phyloP scores from a whole-genome alignment of 2,329 filamentous ascomycete species.

The Knufia fluminis region DNA sequence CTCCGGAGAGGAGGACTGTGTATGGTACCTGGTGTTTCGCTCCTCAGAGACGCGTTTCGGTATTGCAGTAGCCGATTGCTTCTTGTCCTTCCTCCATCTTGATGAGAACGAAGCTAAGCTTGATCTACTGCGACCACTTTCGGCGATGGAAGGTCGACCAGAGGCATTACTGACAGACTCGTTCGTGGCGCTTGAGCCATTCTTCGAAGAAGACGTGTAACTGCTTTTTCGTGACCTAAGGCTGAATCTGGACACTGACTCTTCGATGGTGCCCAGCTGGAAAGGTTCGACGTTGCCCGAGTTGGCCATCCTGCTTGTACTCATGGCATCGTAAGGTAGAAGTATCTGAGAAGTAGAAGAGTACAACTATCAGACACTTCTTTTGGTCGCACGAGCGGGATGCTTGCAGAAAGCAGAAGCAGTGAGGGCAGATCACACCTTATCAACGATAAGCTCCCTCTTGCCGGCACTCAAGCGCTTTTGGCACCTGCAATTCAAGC shows the following conservation, averaged over 20 bases:
- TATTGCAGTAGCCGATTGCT: not conserved
- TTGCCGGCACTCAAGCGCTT: not conserved
- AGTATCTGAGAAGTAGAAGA: too few species aligned
- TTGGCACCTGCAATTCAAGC: not conserved
- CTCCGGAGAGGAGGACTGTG: not conserved
- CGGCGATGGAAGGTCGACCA: conserved; percentile 1
- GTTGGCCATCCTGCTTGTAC: not conserved
- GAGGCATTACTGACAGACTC: conserved; percentile 8
- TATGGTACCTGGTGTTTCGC: not conserved
- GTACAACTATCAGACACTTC: not conserved
- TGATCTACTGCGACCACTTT: not conserved
- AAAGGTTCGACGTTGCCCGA: not conserved
- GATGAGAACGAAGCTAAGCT: conserved; percentile 8
- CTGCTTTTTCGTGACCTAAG: not conserved
- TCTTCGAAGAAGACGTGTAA: not conserved
- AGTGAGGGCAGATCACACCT: not conserved
- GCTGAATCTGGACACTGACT: conserved; percentile 1
- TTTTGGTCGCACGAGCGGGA: not conserved
- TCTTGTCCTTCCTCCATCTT: conserved; percentile 1
- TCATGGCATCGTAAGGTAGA: too few species aligned
- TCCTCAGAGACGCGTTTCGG: not conserved
- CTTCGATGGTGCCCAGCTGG: not conserved
- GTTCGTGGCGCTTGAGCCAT: conserved; percentile 3
- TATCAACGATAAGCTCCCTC: not conserved
- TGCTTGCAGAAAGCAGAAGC: not conserved